Conservation (phyloP, 768 basidiomycete genomes). For the Leccinum fibrillosum region DNA sequence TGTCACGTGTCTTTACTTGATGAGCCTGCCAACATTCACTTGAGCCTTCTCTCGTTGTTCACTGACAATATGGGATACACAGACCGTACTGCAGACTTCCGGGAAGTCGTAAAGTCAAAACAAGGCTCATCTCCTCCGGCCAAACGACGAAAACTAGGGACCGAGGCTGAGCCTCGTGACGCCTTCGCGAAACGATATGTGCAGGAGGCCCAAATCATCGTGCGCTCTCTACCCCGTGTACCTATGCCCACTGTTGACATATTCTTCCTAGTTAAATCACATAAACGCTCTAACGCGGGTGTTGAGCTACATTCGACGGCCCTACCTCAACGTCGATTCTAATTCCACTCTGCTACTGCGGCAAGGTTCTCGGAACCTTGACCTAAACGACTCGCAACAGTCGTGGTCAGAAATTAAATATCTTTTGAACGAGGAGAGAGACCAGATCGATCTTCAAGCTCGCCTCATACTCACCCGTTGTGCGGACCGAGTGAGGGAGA, state of each 20-base stretch:
- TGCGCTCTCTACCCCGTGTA: conserved; percentile 22
- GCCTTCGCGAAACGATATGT: conserved; percentile 65
- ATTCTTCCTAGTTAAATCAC: conserved; percentile 57
- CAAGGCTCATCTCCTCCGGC: conserved; percentile 38
- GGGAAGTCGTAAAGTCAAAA: conserved; percentile 47
- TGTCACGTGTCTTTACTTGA: conserved; percentile 21
- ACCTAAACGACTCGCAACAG: conserved; percentile 48
- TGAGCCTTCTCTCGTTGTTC: not conserved
- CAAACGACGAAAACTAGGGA: conserved; percentile 48
- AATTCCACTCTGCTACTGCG: conserved; percentile 50
- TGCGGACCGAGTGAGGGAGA: conserved; percentile 79
- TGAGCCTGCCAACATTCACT: not conserved
- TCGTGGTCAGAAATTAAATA: conserved; percentile 64
- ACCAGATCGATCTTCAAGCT: conserved; percentile 93
- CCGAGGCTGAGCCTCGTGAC: conserved; percentile 37
- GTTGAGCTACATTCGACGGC: conserved; percentile 72
- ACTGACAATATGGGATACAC: conserved; percentile 46
- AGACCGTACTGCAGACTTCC: conserved; percentile 65
- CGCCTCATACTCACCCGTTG: conserved; percentile 82
- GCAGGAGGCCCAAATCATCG: conserved; percentile 73
- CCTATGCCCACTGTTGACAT: not conserved
- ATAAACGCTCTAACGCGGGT: conserved; percentile 68
- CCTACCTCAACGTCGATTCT: conserved; percentile 82
- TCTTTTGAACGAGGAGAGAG: conserved; percentile 87
- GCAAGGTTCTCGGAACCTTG: conserved; percentile 49